Percentiles rank a stretch among this genome's conserved stretches.
phyloP scores from a whole-genome alignment of 805 yeast species.

The Helenozyma rhizophorensis region DNA sequence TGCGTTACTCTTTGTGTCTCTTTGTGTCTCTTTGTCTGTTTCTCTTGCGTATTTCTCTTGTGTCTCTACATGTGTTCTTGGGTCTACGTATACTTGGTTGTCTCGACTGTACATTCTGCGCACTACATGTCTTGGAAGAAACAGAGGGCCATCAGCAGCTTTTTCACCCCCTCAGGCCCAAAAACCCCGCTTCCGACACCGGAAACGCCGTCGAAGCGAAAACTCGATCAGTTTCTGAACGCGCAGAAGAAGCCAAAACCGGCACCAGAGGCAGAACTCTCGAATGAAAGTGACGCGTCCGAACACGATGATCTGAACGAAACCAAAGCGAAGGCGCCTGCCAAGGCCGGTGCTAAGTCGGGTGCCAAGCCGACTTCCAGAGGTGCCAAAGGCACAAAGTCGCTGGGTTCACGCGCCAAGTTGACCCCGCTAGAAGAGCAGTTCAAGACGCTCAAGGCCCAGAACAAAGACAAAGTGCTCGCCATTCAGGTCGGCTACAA shows the following conservation, averaged over 20 bases:
- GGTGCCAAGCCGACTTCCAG: conserved; percentile 1
- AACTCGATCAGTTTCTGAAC: neutral
- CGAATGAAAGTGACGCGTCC: neutral
- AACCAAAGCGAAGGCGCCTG: neutral
- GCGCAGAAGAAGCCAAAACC: neutral
- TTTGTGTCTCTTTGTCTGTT: too few relatives aligned
- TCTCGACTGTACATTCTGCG: too few relatives aligned
- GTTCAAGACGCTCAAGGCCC: conserved; percentile 57
- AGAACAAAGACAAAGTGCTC: conserved; percentile 62
- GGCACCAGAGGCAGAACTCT: neutral
- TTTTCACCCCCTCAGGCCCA: conserved; percentile 6
- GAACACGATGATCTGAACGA: neutral
- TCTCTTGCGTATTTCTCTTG: too few relatives aligned
- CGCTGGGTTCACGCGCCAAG: neutral
- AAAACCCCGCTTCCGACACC: neutral
- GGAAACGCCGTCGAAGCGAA: neutral
- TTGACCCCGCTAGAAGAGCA: conserved; percentile 78
- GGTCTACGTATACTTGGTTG: too few relatives aligned
- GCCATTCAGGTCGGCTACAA: conserved; percentile 91
- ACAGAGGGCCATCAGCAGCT: conserved; percentile 14
- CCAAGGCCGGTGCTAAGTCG: neutral
- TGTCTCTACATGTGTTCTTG: too few relatives aligned
- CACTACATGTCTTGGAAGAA: conserved; percentile 3
- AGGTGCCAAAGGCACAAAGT: conserved; percentile 1
- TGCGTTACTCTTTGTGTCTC: too few relatives aligned